These are phyloP conservation scores for Rubus idaeus DNA, from an alignment of 306 rosid genomes.

Conservation along the genomic window DNA sequence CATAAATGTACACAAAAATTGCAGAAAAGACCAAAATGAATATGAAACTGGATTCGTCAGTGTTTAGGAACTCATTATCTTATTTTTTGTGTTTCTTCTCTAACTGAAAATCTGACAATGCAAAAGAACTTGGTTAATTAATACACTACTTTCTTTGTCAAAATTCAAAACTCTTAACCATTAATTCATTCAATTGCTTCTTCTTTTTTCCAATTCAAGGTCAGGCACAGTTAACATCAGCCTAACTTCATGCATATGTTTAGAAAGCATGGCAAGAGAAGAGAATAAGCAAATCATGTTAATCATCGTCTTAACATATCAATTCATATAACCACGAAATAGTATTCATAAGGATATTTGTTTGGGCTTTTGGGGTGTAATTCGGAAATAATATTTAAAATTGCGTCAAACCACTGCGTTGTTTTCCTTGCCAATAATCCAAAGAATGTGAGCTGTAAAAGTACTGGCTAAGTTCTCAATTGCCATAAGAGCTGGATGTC, in stretches of 20 bases:
- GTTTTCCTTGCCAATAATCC: background rate
- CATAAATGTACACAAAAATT: no score
- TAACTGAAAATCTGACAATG: no score
- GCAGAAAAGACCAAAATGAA: no score
- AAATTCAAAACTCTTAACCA: no score
- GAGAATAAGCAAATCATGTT: constrained; percentile 6
- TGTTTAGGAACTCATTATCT: no score
- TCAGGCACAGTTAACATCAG: constrained; percentile 12
- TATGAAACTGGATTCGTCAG: no score
- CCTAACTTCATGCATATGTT: constrained; percentile 4
- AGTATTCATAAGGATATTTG: background rate
- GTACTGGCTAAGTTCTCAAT: background rate
- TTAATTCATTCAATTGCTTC: no score
- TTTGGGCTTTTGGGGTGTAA: background rate
- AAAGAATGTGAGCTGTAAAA: background rate
- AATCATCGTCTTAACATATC: background rate
- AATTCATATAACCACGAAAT: background rate
- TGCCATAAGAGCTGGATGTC: background rate
- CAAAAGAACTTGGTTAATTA: no score
- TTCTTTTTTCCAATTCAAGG: background rate
- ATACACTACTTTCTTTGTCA: no score
- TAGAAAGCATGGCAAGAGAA: constrained; percentile 14
- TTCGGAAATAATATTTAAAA: background rate
- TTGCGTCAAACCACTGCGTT: background rate
- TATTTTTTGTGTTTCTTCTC: no score